Conservation (phyloP, 139 green algal species). For the Closterium sp. region DNA sequence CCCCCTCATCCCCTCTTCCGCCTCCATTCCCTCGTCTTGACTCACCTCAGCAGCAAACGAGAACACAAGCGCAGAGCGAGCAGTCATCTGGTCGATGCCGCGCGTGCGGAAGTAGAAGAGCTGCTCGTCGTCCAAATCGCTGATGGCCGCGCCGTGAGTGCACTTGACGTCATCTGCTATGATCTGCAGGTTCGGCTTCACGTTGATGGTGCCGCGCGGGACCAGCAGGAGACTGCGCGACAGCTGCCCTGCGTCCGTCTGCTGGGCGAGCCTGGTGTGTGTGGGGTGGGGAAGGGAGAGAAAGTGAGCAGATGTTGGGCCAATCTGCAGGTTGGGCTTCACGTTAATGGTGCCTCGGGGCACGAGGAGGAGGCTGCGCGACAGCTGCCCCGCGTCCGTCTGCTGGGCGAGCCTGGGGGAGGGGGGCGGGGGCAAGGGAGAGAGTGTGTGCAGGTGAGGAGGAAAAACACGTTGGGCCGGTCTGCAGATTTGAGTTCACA, state of each 20-base stretch:
- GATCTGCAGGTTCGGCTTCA: conserved; percentile 98
- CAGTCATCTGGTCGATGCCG: conserved; percentile 40
- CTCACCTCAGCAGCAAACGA: conserved; percentile 51
- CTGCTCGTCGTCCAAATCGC: conserved; percentile 94
- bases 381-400: conserved; percentile 93
- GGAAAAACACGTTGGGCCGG: too few species aligned
- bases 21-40: too few species aligned
- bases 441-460: too few species aligned
- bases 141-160: conserved; percentile 95
- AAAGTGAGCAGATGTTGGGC: too few species aligned
- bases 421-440: not conserved
- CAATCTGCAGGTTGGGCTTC: conserved; percentile 98
- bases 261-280: conserved; percentile 70
- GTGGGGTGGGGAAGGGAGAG: not conserved
- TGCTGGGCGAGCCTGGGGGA: conserved; percentile 72
- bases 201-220: conserved; percentile 89
- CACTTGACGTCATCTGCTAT: conserved; percentile 98
- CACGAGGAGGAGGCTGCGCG: conserved; percentile 89
- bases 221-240: conserved; percentile 92
- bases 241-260: conserved; percentile 93
- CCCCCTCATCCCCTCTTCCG: conserved; percentile 67
- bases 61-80: conserved; percentile 40
- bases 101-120: conserved; percentile 92
- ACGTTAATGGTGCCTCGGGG: conserved; percentile 92
- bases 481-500: conserved; percentile 96